Conservation (phyloP, 1,139 yeast genomes). For the Sugiyamaella neomexicana region DNA sequence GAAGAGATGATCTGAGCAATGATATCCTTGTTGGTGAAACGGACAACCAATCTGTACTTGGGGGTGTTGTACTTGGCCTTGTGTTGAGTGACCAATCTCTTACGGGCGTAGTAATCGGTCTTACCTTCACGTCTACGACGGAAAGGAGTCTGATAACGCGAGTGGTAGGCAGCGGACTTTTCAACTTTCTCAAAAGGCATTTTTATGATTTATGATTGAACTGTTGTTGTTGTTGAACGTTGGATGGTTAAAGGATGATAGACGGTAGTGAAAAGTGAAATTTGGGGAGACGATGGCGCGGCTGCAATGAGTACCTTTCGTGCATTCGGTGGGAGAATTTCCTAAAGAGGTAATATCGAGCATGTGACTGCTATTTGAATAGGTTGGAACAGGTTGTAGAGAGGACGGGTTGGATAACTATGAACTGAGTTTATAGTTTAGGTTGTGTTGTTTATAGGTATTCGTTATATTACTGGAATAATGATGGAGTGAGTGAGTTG, state of each 20-base stretch:
- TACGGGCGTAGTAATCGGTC: conserved; percentile 99
- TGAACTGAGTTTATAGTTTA: no score
- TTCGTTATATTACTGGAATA: no score
- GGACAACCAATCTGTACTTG: conserved; percentile 98
- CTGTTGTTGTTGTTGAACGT: no score
- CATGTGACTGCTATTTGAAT: no score
- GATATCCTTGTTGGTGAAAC: conserved; percentile 99
- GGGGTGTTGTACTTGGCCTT: conserved; percentile 99
- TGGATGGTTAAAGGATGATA: conserved; percentile 10
- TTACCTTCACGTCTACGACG: conserved; percentile 99
- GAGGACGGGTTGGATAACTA: no score
- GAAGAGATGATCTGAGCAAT: conserved; percentile 97
- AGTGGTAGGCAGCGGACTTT: conserved; percentile 93
- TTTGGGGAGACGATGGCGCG: neutral
- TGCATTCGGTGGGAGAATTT: no score
- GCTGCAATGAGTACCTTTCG: neutral
- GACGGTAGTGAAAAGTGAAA: conserved; percentile 6
- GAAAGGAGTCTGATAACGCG: conserved; percentile 99
- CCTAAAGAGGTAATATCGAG: no score
- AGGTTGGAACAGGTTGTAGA: no score
- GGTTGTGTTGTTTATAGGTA: no score
- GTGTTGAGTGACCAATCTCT: conserved; percentile 99
- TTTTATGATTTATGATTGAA: conserved; percentile 35
- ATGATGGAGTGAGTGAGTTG: no score
- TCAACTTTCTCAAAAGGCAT: conserved; percentile 75